phyloP scores from a whole-genome alignment of 179 eudicot species.

The Patellifolia procumbens region DNA sequence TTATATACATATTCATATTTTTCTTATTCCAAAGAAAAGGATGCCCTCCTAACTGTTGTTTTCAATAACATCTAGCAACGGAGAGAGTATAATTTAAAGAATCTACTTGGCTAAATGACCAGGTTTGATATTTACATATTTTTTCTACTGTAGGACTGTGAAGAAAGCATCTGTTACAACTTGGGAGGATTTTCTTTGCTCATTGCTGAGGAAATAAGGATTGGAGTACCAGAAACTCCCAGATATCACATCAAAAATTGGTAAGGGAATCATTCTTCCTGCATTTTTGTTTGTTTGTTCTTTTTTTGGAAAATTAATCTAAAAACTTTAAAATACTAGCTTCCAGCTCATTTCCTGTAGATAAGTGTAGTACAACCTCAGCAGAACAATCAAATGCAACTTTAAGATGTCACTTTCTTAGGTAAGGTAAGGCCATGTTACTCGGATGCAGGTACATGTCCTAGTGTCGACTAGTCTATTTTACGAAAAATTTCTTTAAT shows the following conservation, averaged over 20 bases:
- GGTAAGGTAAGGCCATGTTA: too few relatives aligned
- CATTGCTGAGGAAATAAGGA: conserved; percentile 30
- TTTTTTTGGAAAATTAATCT: background rate
- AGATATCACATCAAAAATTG: conserved; percentile 25
- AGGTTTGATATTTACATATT: background rate
- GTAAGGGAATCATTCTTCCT: conserved; percentile 22
- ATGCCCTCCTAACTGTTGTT: too few relatives aligned
- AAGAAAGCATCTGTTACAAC: conserved; percentile 6
- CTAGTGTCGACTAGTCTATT: too few relatives aligned
- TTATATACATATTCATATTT: too few relatives aligned
- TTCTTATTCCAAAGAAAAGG: background rate
- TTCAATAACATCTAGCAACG: too few relatives aligned
- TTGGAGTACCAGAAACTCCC: conserved; percentile 11
- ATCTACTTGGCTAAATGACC: too few relatives aligned
- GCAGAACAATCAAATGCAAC: conserved; percentile 23
- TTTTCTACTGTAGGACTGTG: conserved; percentile 2
- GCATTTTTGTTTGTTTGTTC: conserved; percentile 14
- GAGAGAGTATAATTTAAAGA: too few relatives aligned
- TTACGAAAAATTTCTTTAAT: too few relatives aligned
- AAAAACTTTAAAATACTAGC: background rate
- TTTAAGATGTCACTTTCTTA: conserved; percentile 28
- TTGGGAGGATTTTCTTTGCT: conserved; percentile 21
- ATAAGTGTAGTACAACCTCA: conserved; percentile 7
- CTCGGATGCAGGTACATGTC: too few relatives aligned
- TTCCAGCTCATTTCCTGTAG: conserved; percentile 22